Conservation (phyloP, 1,284 basidiomycete species). For the Pseudozyma hubeiensis region DNA sequence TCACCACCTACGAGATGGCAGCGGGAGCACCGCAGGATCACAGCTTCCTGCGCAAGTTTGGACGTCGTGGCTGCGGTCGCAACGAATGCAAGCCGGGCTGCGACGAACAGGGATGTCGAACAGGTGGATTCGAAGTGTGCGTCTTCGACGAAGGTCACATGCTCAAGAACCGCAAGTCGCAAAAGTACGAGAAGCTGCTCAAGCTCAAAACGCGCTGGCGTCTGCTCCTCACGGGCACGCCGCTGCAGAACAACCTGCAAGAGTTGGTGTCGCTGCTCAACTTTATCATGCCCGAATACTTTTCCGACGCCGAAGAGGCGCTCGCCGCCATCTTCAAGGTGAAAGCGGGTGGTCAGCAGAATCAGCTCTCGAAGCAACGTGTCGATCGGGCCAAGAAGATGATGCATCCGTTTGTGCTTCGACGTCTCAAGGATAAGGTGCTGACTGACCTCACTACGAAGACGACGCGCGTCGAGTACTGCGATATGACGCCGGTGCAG, state of each 20-base stretch:
- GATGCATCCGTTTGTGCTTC: constrained; percentile 98
- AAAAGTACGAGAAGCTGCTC: constrained; percentile 89
- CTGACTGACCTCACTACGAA: constrained; percentile 92
- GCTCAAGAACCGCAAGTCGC: constrained; percentile 95
- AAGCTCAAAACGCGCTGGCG: constrained; percentile 89
- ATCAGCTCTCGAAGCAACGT: constrained; percentile 86
- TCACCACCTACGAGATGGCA: constrained; percentile 96
- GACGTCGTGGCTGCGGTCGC: constrained; percentile 43
- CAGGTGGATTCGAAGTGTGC: constrained; percentile 80
- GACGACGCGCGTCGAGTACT: constrained; percentile 90
- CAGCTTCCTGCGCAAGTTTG: constrained; percentile 80
- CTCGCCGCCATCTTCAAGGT: constrained; percentile 97
- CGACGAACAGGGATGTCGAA: constrained; percentile 33
- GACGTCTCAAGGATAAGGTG: constrained; percentile 88
- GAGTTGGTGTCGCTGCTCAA: constrained; percentile 93
- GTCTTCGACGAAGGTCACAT: constrained; percentile 96
- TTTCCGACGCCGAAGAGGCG: constrained; percentile 79
- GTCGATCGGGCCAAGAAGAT: constrained; percentile 96
- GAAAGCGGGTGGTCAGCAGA: constrained; percentile 85
- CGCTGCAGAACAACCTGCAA: constrained; percentile 84
- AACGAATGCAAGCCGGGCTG: constrained; percentile 37
- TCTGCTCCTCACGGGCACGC: constrained; percentile 92
- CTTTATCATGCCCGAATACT: constrained; percentile 94
- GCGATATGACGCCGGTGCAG: constrained; percentile 89
- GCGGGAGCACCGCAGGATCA: constrained; percentile 82